phyloP scores from a whole-genome alignment of 176 grass and related monocot genomes.

The Zea mays region Zm-B73-REFERENCE-NAM-5.0 NC_050096.1:174033501-174034000 shows the following conservation, averaged over 20 bases:
- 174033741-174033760: neutral
- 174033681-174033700: neutral
- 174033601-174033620: slow-evolving; percentile 15
- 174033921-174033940: neutral
- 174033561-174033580: neutral
- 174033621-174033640: neutral
- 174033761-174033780: neutral
- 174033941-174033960: neutral
- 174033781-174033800: neutral
- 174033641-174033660: slow-evolving; percentile 10
- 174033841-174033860: neutral
- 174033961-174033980: neutral
- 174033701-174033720: slow-evolving; percentile 9
- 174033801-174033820: neutral
- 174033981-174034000: neutral
- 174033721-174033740: slow-evolving; percentile 18
- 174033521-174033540: neutral
- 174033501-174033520: neutral
- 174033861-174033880: slow-evolving; percentile 36
- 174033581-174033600: neutral
- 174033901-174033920: slow-evolving; percentile 8
- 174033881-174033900: slow-evolving; percentile 39
- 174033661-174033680: neutral
- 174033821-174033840: neutral
- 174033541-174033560: neutral